Evolutionary conservation across 352 stramenopile genomes (phyloP).

Genomic region (Globisporangium yorkense): DNA sequence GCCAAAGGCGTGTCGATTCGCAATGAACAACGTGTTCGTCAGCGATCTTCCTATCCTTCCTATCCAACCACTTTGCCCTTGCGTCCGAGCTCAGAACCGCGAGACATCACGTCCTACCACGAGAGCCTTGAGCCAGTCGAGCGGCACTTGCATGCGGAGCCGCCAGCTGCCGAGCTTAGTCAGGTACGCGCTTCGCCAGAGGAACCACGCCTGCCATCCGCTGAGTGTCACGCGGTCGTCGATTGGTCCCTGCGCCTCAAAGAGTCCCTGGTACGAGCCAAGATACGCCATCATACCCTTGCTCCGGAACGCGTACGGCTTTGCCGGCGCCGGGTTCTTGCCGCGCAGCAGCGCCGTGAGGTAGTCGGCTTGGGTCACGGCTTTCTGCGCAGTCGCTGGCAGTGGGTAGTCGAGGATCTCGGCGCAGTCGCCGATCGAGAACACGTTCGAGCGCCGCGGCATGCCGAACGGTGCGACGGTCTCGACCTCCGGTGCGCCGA

Average conservation of each 20-base stretch:
- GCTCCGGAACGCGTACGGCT: constrained; percentile 66
- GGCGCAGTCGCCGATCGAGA: constrained; percentile 94
- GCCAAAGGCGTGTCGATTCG: background rate
- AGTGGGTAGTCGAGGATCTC: constrained; percentile 82
- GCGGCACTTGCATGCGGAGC: constrained; percentile 92
- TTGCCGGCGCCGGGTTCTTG: constrained; percentile 37
- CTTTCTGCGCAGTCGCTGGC: constrained; percentile 91
- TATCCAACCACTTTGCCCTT: no score
- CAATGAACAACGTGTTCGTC: background rate
- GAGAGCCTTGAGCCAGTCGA: constrained; percentile 97
- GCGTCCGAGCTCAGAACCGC: constrained; percentile 59
- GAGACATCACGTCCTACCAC: constrained; percentile 95
- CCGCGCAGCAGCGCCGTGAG: constrained; percentile 50
- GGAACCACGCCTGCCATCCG: constrained; percentile 87
- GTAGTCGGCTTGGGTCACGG: constrained; percentile 71
- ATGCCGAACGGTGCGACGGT: constrained; percentile 50
- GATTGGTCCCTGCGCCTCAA: constrained; percentile 46
- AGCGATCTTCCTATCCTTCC: background rate
- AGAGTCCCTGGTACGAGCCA: constrained; percentile 91
- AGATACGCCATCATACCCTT: constrained; percentile 94
- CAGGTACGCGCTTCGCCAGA: constrained; percentile 94
- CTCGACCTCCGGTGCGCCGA: constrained; percentile 56
- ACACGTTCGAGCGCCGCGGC: constrained; percentile 81
- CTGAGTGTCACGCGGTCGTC: constrained; percentile 57
- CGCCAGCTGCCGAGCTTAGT: constrained; percentile 93